Evolutionary conservation across 495 filamentous ascomycete species (phyloP), one percentile per base, ranked within the genome.

Genomic region (Penicillium manginii): DNA sequence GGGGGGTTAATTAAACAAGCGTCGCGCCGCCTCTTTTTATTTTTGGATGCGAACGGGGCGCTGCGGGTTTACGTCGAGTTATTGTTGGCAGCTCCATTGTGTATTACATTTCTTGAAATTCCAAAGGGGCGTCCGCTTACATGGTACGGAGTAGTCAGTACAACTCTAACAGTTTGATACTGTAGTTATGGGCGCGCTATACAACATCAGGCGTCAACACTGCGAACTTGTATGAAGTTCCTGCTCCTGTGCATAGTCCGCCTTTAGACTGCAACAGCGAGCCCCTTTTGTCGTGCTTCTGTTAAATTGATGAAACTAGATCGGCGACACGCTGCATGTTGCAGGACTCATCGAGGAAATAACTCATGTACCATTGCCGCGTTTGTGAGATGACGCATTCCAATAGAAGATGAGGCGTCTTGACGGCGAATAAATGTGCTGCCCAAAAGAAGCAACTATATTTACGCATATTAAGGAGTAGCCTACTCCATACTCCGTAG

Each of bases 371-470:
- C 35, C n/a, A n/a, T n/a, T 26, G 14, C 52, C 52, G 40, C 52
- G 52, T 59, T 55, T 59, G 60, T 53, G 52, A n/a, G 49, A 51
- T 47, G 21, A 39, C 37, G 50, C 61, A 60, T 59, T 60, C 57
- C 58, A 50, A 48, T 40, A 15, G 26, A 22, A 37, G 18, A 35
- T 43, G 58, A 50, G 52, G 52, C 29, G 50, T 54, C 45, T 26
- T 29, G 14, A 42, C 22, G 9, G 21, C 9, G 21, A 47, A 47
- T 19, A 12, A 47, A 26, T 47, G 21, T 47, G 45, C 45, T 47
- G 45, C 45, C 45, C 45, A n/a, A 47, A 47, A 47, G 19, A 47
- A 47, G 45, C 45, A 47, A 47, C 22, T 19, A 45, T 45, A 45
- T 17, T 45, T 6, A 43, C 40, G 22, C 19, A 23, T 9, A 47